phyloP scores from a whole-genome alignment of 192 early-diverging fungal species.

The Linnemannia hyalina region DNA sequence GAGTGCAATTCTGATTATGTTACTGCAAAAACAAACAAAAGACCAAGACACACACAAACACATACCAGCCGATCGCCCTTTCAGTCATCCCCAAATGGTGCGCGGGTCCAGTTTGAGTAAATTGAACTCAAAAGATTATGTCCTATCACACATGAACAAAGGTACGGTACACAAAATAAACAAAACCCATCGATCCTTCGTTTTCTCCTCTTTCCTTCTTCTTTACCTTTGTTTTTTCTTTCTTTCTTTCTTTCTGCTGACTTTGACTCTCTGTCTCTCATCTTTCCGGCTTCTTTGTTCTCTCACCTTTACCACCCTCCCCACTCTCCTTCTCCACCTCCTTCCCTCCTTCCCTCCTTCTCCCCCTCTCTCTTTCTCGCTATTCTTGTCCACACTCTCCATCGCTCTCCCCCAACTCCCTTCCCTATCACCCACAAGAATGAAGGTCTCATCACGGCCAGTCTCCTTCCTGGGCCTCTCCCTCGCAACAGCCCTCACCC shows the following conservation, averaged over 20 bases:
- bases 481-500: slow-evolving; percentile 16
- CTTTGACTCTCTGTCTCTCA: neutral
- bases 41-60: neutral
- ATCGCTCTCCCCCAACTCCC: neutral
- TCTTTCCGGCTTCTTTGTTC: neutral
- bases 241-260: neutral
- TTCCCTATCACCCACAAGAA: neutral
- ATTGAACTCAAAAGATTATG: neutral
- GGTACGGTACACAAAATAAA: neutral
- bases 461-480: slow-evolving; percentile 14
- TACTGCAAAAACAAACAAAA: too few species aligned
- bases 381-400: neutral
- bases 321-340: neutral
- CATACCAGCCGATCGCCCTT: neutral
- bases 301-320: neutral
- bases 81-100: neutral
- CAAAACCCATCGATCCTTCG: neutral
- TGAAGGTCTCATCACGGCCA: slow-evolving; percentile 14
- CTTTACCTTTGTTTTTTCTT: neutral
- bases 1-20: too few species aligned
- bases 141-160: neutral
- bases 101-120: neutral
- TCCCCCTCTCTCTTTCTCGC: neutral
- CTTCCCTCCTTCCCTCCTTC: neutral
- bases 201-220: neutral